These are phyloP conservation scores for Marasmius tenuissimus DNA, from an alignment of 1,284 basidiomycete species.

Conservation along the genomic window DNA sequence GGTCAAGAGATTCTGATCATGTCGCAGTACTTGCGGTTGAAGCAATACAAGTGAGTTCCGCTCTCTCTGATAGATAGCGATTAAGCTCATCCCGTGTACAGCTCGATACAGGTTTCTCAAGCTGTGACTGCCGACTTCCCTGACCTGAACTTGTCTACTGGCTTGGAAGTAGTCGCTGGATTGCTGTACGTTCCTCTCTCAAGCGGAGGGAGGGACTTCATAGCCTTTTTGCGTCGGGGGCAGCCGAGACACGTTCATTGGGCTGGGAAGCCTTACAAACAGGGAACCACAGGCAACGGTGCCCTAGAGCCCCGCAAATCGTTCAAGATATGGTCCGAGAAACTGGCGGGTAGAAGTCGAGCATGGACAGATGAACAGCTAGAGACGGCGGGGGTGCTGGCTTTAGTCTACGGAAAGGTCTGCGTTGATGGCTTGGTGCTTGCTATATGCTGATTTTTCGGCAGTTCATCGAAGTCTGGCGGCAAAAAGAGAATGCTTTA, in stretches of 20 bases:
- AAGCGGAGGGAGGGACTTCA: conserved; percentile 73
- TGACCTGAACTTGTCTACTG: conserved; percentile 69
- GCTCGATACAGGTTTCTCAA: conserved; percentile 68
- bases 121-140: conserved; percentile 74
- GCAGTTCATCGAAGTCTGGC: conserved; percentile 87
- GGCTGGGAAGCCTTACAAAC: conserved; percentile 78
- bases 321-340: conserved; percentile 85
- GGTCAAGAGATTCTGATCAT: conserved; percentile 87
- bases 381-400: conserved; percentile 85
- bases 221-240: conserved; percentile 80
- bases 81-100: conserved; percentile 14
- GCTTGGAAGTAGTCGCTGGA: conserved; percentile 77
- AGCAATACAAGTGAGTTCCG: conserved; percentile 65
- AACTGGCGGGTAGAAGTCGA: conserved; percentile 69
- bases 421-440: background rate
- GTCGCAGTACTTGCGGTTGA: conserved; percentile 82
- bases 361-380: conserved; percentile 87
- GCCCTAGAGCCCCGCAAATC: conserved; percentile 74
- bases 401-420: conserved; percentile 80
- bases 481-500: conserved; percentile 81
- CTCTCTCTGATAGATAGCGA: background rate
- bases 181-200: conserved; percentile 80
- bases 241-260: conserved; percentile 74
- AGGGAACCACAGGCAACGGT: conserved; percentile 30
- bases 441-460: background rate